Evolutionary conservation across 2,329 filamentous ascomycete genomes (phyloP).

Genomic region (Claviceps paspali): DNA sequence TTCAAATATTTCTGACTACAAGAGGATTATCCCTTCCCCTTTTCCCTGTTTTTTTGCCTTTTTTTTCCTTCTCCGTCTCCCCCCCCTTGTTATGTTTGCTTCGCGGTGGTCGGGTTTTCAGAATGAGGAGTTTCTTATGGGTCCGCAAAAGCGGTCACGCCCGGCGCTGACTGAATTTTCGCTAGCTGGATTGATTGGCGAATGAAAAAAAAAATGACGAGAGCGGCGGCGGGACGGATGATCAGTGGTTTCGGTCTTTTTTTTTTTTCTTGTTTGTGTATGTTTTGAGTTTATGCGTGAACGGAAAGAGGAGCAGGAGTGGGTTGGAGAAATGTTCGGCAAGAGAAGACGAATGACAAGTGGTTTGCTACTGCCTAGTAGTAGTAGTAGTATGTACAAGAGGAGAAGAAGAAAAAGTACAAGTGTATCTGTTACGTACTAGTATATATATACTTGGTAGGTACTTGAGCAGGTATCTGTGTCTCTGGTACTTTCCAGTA

Average conservation of each 20-base stretch:
- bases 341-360: background rate
- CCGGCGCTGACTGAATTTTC: conserved; percentile 4
- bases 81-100: background rate
- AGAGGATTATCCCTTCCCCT: background rate
- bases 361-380: background rate
- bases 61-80: background rate
- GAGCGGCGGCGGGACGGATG: conserved; percentile 1
- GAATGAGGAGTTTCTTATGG: no score
- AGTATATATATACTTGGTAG: no score
- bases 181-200: background rate
- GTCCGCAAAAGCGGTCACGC: no score
- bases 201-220: background rate
- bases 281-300: background rate
- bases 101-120: background rate
- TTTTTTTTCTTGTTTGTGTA: no score
- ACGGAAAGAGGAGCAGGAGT: background rate
- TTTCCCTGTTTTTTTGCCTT: background rate
- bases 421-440: no score
- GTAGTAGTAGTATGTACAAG: no score
- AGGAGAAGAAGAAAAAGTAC: no score
- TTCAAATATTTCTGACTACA: no score
- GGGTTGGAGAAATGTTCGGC: background rate
- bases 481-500: no score
- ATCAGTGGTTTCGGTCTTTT: background rate
- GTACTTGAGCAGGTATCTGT: no score